Base-by-base conservation (phyloP, 768 basidiomycete genomes). In the Rhizopogon vesiculosus region DNA sequence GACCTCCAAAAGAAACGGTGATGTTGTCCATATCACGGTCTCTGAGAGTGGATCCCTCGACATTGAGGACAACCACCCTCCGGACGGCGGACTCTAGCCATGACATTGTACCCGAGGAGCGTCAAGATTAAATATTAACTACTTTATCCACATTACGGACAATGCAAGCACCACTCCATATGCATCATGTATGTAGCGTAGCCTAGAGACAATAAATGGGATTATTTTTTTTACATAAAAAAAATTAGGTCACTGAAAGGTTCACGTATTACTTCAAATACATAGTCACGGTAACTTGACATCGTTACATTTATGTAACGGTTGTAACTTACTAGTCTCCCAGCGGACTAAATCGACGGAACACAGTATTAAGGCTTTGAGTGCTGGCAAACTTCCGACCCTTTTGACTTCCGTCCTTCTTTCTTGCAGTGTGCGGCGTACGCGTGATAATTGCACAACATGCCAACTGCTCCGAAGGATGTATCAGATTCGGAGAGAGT, bases 1-100 rank as follows among this genome's bases (percentile, higher is more conserved):
- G 9, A 50, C 22, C 15, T 41, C 19, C 28, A 31, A 40, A 52
- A 81, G 81, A 56, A 79, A 84, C 51, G 89, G 89, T 0, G 91
- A 93, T 62, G 73, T 66, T 0, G 89, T 87, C 22, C 69, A 72
- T 38, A 77, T 91, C 39, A 73, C 77, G 2, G 78, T 82, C n/a
- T 59, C 61, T 6, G 59, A 64, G 3, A 78, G 63, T 31, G 72
- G 75, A 25, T 57, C 59, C 13, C 66, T 91, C 42, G 61, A 76
- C n/a, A 82, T 90, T 40, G 61, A 71, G 18, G 88, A 89, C 51
- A 87, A 86, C 59, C 87, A 90, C 58, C 57, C 68, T 5, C 71
- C 79, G 1, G 85, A 25, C 25, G 25, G 25, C 25, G 25, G 25
- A 88, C 22, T 61, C 67, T 8, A 59, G 59, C 25, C 25, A 25